Evolutionary conservation across 306 rosid genomes (phyloP), one percentile per base, ranked within the genome.

Genomic region (Pueraria montana): DNA sequence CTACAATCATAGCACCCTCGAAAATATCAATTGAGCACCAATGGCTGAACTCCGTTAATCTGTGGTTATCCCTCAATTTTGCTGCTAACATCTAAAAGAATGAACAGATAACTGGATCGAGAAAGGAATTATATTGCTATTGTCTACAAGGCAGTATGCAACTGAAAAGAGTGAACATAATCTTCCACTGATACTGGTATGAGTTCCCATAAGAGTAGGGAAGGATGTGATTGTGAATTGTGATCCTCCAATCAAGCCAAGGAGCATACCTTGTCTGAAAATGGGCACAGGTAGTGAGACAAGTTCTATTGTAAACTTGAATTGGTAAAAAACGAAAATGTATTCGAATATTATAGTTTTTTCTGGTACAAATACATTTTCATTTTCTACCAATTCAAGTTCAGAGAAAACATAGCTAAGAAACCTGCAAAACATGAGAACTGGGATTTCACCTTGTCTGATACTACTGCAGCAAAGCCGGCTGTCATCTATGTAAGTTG

Each of bases 221-320:
- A 27, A 27, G 62, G 30, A 74, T 27, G 66, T 27, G 56, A 13
- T 16, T 17, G 3, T 53, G 38, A 20, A 13, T 16, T 17, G 3
- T 53, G 38, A 20, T 46, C 75, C 53, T 27, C 30, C 71, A 46
- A 70, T 86, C 91, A 95, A 71, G 94, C 94, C 81, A 85, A 64
- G 67, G 97, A 95, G 83, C 99, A 95, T 63, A 95, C 91, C 91
- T 93, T 95, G 80, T 93, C 98, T 95, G 96, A 67, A 85, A 85
- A 87, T 26, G 40, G 74, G 27, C 67, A 82, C 62, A 43, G 67
- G 58, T 43, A 26, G 83, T 77, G 30, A 88, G 81, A 66, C 13
- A 42, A 81, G 74, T 73, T 63, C 30, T 79, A 65, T 24, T 40
- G 16, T 26, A 61, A 84, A 72, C 6, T 27, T 76, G 11, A 59